phyloP scores from a whole-genome alignment of 2,329 filamentous ascomycete species.

The Aspergillus ibericus region DNA sequence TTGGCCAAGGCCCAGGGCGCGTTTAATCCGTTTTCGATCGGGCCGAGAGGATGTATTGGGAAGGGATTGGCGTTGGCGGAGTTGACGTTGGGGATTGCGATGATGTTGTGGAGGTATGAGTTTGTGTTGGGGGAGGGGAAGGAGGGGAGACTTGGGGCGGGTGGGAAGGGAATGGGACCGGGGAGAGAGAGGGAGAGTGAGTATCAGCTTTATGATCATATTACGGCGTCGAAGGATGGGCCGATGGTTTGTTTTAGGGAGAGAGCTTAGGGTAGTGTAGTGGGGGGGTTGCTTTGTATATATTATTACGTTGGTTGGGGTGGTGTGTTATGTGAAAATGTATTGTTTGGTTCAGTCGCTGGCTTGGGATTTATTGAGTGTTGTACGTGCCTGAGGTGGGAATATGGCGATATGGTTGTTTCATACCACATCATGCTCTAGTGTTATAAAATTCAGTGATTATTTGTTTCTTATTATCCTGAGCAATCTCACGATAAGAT shows the following conservation, averaged over 20 bases:
- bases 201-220: slow-evolving; percentile 10
- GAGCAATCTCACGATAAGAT: no score
- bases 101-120: slow-evolving; percentile 10
- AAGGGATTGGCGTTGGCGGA: slow-evolving; percentile 27
- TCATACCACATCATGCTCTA: no score
- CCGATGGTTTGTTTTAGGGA: neutral
- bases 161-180: neutral
- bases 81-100: slow-evolving; percentile 23
- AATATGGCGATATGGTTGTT: no score
- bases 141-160: neutral
- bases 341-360: no score
- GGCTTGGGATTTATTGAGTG: no score
- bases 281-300: neutral
- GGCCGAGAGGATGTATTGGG: slow-evolving; percentile 26
- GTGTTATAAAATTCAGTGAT: no score
- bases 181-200: neutral
- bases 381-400: no score
- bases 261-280: neutral
- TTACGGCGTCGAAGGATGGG: slow-evolving; percentile 8
- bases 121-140: neutral
- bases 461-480: no score
- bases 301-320: neutral
- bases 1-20: slow-evolving; percentile 2
- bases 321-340: neutral
- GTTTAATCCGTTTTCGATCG: slow-evolving; percentile 28